These are phyloP conservation scores for Chalciporus sphaerocephalus DNA, from an alignment of 768 basidiomycete species.

Conservation along the genomic window DNA sequence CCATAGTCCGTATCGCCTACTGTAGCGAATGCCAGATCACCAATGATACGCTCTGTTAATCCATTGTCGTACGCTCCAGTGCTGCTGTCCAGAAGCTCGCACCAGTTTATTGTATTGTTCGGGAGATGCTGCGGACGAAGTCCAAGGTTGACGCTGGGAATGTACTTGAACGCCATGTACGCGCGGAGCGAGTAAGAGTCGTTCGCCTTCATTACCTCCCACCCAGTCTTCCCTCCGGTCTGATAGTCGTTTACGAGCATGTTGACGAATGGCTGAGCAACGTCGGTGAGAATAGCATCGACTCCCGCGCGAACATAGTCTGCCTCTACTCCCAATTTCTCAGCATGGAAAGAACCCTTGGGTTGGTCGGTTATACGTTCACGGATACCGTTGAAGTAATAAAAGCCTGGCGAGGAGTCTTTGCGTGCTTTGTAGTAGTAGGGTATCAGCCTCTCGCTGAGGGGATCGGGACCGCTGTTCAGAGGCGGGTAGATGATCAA, in stretches of 20 bases:
- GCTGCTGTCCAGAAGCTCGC: slow-evolving; percentile 29
- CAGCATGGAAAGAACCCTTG: slow-evolving; percentile 7
- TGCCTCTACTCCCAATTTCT: slow-evolving; percentile 6
- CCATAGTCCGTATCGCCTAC: background rate
- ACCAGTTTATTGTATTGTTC: slow-evolving; percentile 28
- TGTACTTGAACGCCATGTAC: slow-evolving; percentile 21
- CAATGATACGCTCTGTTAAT: slow-evolving; percentile 35
- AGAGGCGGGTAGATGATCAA: slow-evolving; percentile 27
- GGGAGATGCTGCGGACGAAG: slow-evolving; percentile 19
- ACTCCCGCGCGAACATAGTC: slow-evolving; percentile 15
- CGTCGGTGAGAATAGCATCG: slow-evolving; percentile 17
- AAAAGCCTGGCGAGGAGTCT: slow-evolving; percentile 6
- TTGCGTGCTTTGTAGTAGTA: slow-evolving; percentile 13
- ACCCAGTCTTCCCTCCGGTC: slow-evolving; percentile 15
- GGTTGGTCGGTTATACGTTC: background rate
- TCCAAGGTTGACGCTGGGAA: slow-evolving; percentile 17
- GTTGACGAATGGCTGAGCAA: slow-evolving; percentile 19
- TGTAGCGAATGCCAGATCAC: slow-evolving; percentile 23
- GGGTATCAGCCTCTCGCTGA: slow-evolving; percentile 21
- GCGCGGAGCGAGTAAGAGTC: slow-evolving; percentile 30
- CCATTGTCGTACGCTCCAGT: slow-evolving; percentile 33
- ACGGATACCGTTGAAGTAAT: slow-evolving; percentile 9
- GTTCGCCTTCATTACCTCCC: slow-evolving; percentile 24
- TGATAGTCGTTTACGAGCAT: slow-evolving; percentile 20
- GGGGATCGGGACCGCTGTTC: slow-evolving; percentile 13